Conservation (phyloP, 2,329 filamentous ascomycete species). For the Colletotrichum euphorbiae region DNA sequence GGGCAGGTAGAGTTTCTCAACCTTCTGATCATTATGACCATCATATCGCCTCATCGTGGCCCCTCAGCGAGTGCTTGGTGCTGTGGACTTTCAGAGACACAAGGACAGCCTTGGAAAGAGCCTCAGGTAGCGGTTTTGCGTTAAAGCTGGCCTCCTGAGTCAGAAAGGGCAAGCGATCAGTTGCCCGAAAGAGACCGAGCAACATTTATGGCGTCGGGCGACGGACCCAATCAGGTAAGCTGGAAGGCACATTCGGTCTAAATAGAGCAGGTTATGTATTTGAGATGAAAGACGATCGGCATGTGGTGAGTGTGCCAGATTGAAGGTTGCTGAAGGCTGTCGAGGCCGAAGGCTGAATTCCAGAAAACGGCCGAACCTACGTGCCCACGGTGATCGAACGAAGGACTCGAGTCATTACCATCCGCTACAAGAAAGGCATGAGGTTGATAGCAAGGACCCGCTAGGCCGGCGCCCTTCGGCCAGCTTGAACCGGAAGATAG, state of each 20-base stretch:
- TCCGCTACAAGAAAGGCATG: neutral
- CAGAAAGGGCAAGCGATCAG: constrained; percentile 10
- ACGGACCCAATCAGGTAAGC: constrained; percentile 19
- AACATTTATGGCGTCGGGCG: constrained; percentile 12
- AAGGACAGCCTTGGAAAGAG: constrained; percentile 12
- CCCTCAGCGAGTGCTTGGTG: constrained; percentile 9
- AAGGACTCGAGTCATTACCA: neutral
- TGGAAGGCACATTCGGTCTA: neutral
- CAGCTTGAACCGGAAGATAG: constrained; percentile 17
- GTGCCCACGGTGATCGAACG: neutral
- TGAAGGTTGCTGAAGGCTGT: constrained; percentile 29
- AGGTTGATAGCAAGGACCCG: neutral
- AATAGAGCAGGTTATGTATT: constrained; percentile 6
- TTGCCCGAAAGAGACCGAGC: constrained; percentile 26
- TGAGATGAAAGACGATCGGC: constrained; percentile 19
- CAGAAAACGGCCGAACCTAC: constrained; percentile 2
- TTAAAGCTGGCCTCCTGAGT: constrained; percentile 21
- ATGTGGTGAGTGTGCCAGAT: constrained; percentile 9
- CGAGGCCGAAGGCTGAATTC: neutral
- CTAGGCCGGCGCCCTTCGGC: neutral
- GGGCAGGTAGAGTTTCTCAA: neutral
- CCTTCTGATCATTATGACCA: neutral
- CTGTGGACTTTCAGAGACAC: constrained; percentile 7
- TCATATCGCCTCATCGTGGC: constrained; percentile 19
- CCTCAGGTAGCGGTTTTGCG: constrained; percentile 34